Evolutionary conservation across 345 rosid genomes (phyloP).

Genomic region (Camelina sativa): DNA sequence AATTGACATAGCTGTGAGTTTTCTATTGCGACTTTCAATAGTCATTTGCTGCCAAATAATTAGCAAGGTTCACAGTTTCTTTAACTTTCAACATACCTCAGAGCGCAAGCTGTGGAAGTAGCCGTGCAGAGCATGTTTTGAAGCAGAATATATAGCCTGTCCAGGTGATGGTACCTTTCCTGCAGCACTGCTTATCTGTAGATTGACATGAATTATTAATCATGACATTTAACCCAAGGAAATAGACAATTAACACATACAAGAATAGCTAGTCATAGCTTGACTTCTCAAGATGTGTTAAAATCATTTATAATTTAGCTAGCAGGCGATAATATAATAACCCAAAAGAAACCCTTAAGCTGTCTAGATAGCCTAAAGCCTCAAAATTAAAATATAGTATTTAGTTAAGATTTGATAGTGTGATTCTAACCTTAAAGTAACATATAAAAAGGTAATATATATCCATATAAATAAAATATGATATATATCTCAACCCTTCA

Average conservation of each 20-base stretch:
- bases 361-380: constrained; percentile 6
- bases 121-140: constrained; percentile 88
- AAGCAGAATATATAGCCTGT: constrained; percentile 92
- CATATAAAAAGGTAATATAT: not conserved
- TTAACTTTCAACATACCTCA: constrained; percentile 62
- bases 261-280: no score
- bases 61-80: not conserved
- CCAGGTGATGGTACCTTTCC: constrained; percentile 96
- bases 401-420: not conserved
- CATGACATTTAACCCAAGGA: constrained; percentile 2
- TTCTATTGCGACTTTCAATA: not conserved
- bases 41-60: constrained; percentile 12
- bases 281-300: not conserved
- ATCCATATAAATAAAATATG: not conserved
- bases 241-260: no score
- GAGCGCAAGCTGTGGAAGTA: constrained; percentile 93
- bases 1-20: not conserved
- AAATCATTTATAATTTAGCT: not conserved
- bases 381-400: not conserved
- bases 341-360: not conserved
- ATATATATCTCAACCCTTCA: not conserved
- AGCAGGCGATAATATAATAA: not conserved
- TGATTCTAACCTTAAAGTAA: not conserved
- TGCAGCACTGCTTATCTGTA: constrained; percentile 97
- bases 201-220: constrained; percentile 17